Evolutionary conservation across 352 stramenopile species (phyloP), one percentile per base, ranked within the genome.

Genomic region (Globisporangium solare): DNA sequence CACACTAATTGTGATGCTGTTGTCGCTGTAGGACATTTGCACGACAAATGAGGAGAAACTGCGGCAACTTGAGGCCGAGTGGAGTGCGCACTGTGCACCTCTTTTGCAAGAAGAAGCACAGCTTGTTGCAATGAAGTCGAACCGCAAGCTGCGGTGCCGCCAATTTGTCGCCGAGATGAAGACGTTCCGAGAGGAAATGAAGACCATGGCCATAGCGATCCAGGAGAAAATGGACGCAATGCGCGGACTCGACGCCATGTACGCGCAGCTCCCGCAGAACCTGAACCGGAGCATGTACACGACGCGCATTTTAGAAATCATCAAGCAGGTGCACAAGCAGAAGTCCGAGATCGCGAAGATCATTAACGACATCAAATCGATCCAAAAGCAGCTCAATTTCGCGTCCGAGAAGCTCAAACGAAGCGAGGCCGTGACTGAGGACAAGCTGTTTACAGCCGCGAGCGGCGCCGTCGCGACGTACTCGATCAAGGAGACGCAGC

Each of bases 271-370:
- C 8, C 71, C 71, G 4, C 77, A 68, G 35, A 65, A 81, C 39
- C 53, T 76, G 66, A 81, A 88, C 55, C 83, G 87, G 40, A 86
- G 71, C 61, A 82, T 88, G 60, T 96, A 96, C 70, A 95, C 79
- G 24, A 77, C 80, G 31, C 83, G 88, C 2, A 95, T 96, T 60
- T 88, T 95, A 74, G 88, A 95, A 60, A 95, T 96, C 59, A 96
- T 92, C 71, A 91, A 92, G 60, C 78, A 91, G 40, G 83, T 95
- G 24, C 76, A 90, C 61, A 95, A 95, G 67, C 86, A 96, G 53
- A 96, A 94, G 51, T 67, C 80, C 32, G 86, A 94, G 41, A 95
- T 95, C 21, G 51, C 67, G 13, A 92, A 91, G 56, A 87, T 94
- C 58, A 73, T 94, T 22, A 65, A 80, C 11, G 84, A 94, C 46